These are phyloP conservation scores for Panicum hallii DNA, from an alignment of 202 grass and related monocot genomes.

Conservation along the genomic window DNA sequence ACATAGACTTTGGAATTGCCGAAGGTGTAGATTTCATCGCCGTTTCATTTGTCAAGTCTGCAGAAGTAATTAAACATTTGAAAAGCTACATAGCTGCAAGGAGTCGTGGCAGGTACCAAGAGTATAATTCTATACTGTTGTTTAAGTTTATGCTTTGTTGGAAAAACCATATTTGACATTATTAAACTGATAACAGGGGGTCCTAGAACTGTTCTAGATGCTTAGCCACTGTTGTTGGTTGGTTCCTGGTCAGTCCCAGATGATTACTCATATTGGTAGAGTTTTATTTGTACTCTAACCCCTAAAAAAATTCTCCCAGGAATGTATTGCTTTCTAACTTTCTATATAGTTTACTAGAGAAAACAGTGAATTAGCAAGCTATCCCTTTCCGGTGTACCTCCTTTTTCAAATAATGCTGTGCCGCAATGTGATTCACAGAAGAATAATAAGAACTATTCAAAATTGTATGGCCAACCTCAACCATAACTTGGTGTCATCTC, in stretches of 20 bases:
- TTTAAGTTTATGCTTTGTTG: not conserved
- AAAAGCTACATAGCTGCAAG: slow-evolving; percentile 97
- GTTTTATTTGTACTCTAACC: not conserved
- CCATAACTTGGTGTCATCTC: slow-evolving; percentile 15
- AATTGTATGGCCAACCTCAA: slow-evolving; percentile 6
- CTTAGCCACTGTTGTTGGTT: not conserved
- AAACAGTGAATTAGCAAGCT: not conserved
- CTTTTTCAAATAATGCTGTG: slow-evolving; percentile 14
- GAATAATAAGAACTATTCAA: slow-evolving; percentile 3
- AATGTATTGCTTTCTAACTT: not conserved
- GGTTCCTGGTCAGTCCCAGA: not conserved
- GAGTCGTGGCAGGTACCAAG: slow-evolving; percentile 69
- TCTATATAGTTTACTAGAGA: slow-evolving; percentile 22
- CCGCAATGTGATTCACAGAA: not conserved
- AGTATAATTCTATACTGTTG: slow-evolving; percentile 15
- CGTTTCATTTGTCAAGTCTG: slow-evolving; percentile 96
- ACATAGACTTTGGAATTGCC: slow-evolving; percentile 96
- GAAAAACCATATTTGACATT: not conserved
- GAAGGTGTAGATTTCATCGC: slow-evolving; percentile 96
- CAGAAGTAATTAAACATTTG: slow-evolving; percentile 93
- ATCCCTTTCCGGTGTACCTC: not conserved
- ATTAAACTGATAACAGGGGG: not conserved
- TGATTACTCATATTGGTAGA: slow-evolving; percentile 1
- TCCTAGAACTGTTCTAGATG: not conserved
- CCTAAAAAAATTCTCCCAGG: not conserved